Percentiles rank a stretch among this genome's conserved stretches.
Evolutionary conservation across 164 flowering plant genomes (phyloP).

Genomic region (Tetracentron sinense): DNA sequence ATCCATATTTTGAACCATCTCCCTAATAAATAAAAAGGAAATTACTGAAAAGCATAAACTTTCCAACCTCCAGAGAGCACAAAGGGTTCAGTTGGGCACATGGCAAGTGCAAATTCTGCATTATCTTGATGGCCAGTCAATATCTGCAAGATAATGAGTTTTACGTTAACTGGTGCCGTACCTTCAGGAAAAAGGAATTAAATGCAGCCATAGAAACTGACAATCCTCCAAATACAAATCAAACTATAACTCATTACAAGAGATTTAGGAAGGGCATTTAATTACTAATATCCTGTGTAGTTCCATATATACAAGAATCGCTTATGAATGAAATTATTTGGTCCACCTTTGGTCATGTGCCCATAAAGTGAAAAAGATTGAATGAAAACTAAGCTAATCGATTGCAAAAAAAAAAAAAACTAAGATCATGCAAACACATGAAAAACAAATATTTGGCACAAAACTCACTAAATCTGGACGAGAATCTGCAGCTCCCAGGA

Average conservation of each 20-base stretch:
- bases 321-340: no score
- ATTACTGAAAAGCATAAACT: not conserved
- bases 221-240: no score
- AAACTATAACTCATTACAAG: no score
- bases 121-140: conserved; percentile 91
- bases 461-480: conserved; percentile 69
- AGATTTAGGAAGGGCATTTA: no score
- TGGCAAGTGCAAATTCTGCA: conserved; percentile 98
- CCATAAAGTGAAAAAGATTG: no score
- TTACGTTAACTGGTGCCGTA: not conserved
- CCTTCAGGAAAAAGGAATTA: not conserved
- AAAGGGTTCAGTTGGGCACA: conserved; percentile 88
- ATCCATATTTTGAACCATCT: no score
- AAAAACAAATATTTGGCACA: not conserved
- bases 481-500: conserved; percentile 75
- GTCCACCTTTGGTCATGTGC: no score
- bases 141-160: conserved; percentile 46
- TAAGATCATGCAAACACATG: not conserved
- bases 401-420: not conserved
- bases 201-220: no score
- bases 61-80: conserved; percentile 94
- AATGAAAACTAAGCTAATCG: no score
- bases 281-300: no score
- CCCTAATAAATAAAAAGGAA: not conserved
- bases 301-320: no score